Conservation (phyloP, 768 basidiomycete species). For the Psilocybe cyanescens region DNA sequence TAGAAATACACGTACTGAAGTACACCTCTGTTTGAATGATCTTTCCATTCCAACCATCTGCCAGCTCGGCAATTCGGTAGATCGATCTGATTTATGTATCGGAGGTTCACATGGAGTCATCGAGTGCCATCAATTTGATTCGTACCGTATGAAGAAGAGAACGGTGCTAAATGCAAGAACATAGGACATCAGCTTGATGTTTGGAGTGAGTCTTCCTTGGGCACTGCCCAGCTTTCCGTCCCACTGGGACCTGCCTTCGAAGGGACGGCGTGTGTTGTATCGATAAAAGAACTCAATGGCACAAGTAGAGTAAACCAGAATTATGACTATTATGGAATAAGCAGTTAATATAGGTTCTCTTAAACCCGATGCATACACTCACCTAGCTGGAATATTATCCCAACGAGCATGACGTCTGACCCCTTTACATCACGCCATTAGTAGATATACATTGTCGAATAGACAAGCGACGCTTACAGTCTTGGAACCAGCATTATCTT, state of each 20-base stretch:
- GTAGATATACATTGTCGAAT: neutral
- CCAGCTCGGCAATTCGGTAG: slow-evolving; percentile 45
- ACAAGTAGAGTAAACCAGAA: slow-evolving; percentile 40
- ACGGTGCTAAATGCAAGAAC: slow-evolving; percentile 15
- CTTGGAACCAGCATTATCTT: slow-evolving; percentile 16
- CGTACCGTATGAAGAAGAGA: slow-evolving; percentile 23
- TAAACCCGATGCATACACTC: neutral
- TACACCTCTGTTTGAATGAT: slow-evolving; percentile 42
- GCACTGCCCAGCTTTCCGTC: neutral
- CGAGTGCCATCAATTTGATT: neutral
- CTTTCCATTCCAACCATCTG: slow-evolving; percentile 43
- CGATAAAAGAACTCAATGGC: slow-evolving; percentile 50
- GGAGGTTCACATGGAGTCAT: neutral
- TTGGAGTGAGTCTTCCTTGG: slow-evolving; percentile 4
- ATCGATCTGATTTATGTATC: slow-evolving; percentile 31
- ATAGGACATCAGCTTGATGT: slow-evolving; percentile 13
- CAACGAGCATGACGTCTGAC: slow-evolving; percentile 53
- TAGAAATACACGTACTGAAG: slow-evolving; percentile 19
- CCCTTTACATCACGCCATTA: slow-evolving; percentile 34
- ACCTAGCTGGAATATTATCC: slow-evolving; percentile 53
- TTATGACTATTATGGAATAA: slow-evolving; percentile 33
- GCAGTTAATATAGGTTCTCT: too few species aligned
- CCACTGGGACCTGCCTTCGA: neutral
- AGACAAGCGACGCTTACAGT: slow-evolving; percentile 1
- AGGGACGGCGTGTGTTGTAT: slow-evolving; percentile 30